Percentiles rank a stretch among this genome's conserved stretches.
These are phyloP conservation scores for Rhodotorula taiwanensis DNA, from an alignment of 768 basidiomycete species.

Conservation along the genomic window DNA sequence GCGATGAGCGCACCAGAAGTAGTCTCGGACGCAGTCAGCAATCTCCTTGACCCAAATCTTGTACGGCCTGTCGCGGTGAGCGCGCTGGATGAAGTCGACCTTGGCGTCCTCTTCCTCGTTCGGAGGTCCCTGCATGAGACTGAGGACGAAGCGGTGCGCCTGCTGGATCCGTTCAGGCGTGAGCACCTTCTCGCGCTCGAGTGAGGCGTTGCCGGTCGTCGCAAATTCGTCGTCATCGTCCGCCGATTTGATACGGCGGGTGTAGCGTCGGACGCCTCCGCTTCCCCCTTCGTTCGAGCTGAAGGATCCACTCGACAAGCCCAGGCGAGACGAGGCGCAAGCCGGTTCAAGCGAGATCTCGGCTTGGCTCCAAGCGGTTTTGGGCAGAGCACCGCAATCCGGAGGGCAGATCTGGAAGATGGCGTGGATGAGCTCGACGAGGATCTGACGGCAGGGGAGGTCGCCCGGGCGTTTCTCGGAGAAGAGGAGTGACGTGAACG, in stretches of 20 bases:
- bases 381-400: slow-evolving; percentile 49
- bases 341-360: slow-evolving; percentile 30
- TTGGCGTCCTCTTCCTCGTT: slow-evolving; percentile 37
- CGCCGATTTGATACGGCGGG: slow-evolving; percentile 21
- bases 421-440: slow-evolving; percentile 75
- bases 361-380: slow-evolving; percentile 31
- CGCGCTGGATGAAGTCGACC: slow-evolving; percentile 47
- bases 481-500: slow-evolving; percentile 75
- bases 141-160: slow-evolving; percentile 27
- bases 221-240: neutral
- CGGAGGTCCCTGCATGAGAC: slow-evolving; percentile 36
- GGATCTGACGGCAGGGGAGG: slow-evolving; percentile 77
- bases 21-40: slow-evolving; percentile 79
- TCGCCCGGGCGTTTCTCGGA: slow-evolving; percentile 99
- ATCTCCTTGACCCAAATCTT: slow-evolving; percentile 76
- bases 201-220: neutral
- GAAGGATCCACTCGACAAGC: neutral
- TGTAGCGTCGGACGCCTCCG: slow-evolving; percentile 22
- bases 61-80: slow-evolving; percentile 55
- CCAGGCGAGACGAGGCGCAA: slow-evolving; percentile 2
- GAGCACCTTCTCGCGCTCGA: slow-evolving; percentile 29
- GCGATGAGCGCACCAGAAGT: slow-evolving; percentile 44
- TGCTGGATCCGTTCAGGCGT: slow-evolving; percentile 19
- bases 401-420: slow-evolving; percentile 80
- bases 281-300: neutral